Percentiles rank a stretch among this genome's conserved stretches.
phyloP scores from a whole-genome alignment of 1,284 basidiomycete species.

The Athelia sp. region DNA sequence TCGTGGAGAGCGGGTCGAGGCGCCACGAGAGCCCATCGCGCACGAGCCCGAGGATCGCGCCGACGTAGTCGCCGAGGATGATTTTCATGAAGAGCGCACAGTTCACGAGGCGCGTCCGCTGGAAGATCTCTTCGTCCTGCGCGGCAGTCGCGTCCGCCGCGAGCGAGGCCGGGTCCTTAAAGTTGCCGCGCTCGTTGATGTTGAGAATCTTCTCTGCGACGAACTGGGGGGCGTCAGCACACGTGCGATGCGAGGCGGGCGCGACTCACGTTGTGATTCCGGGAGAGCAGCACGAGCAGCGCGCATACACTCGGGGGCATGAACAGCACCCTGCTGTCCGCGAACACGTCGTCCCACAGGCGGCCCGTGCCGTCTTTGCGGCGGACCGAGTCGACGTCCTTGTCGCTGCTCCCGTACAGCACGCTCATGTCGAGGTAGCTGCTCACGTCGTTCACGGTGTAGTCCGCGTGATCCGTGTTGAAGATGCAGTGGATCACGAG shows the following conservation, averaged over 20 bases:
- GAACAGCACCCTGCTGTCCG: conserved; percentile 60
- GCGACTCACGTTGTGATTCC: conserved; percentile 67
- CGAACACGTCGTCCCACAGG: conserved; percentile 66
- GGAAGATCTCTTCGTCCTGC: conserved; percentile 75
- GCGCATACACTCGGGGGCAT: conserved; percentile 75
- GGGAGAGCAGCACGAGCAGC: conserved; percentile 61
- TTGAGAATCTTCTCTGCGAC: conserved; percentile 64
- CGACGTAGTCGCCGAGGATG: conserved; percentile 68
- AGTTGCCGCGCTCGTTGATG: conserved; percentile 61
- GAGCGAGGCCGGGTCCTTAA: conserved; percentile 25
- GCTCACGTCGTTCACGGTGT: conserved; percentile 60
- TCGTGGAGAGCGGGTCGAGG: conserved; percentile 54
- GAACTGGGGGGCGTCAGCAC: conserved; percentile 39
- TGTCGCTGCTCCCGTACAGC: conserved; percentile 61
- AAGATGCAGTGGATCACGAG: conserved; percentile 75
- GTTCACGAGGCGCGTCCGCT: conserved; percentile 71
- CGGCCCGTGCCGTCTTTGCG: conserved; percentile 59
- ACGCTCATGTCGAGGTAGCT: conserved; percentile 78
- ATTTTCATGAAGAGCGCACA: conserved; percentile 70
- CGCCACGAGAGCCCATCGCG: conserved; percentile 58
- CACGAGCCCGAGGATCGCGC: conserved; percentile 61
- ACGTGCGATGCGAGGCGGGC: conserved; percentile 3
- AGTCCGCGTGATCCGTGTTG: conserved; percentile 51
- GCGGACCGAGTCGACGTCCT: conserved; percentile 47
- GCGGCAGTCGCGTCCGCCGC: conserved; percentile 25